Percentiles rank a stretch among this genome's conserved stretches.
phyloP scores from a whole-genome alignment of 75 land plant species.

The Selaginella tamariscina region DNA sequence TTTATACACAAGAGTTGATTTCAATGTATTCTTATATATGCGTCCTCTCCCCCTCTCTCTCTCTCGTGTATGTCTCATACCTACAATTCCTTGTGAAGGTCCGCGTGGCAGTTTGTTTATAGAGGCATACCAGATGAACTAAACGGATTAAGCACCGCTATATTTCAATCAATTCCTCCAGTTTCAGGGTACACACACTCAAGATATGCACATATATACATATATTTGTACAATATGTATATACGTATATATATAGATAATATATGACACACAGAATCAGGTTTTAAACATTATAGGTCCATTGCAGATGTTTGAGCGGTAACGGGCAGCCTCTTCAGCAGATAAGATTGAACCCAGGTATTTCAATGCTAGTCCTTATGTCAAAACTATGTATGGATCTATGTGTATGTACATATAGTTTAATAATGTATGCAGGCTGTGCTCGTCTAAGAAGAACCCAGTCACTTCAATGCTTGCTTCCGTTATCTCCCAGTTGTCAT shows the following conservation, averaged over 20 bases:
- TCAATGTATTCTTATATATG: too few relatives aligned
- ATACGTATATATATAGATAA: too few relatives aligned
- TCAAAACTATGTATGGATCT: too few relatives aligned
- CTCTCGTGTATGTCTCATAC: too few relatives aligned
- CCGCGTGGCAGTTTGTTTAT: conserved; percentile 14
- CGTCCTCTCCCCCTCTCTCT: too few relatives aligned
- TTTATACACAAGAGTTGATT: too few relatives aligned
- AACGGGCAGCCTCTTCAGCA: conserved; percentile 7
- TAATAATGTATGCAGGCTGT: too few relatives aligned
- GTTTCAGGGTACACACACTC: too few relatives aligned
- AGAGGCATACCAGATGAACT: conserved; percentile 9
- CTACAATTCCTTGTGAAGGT: neutral
- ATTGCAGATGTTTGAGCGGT: neutral
- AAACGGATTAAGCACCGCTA: conserved; percentile 19
- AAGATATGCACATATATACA: too few relatives aligned
- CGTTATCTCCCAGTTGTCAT: conserved; percentile 2
- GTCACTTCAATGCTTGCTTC: conserved; percentile 17
- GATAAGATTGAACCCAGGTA: conserved; percentile 9
- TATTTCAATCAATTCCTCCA: conserved; percentile 18
- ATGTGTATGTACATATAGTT: too few relatives aligned
- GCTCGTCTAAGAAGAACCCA: conserved; percentile 8
- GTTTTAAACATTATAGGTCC: neutral
- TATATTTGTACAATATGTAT: too few relatives aligned
- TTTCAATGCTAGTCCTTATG: neutral
- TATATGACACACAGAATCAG: too few relatives aligned